phyloP scores from a whole-genome alignment of 192 early-diverging fungal species.

The Coemansia sp. region DNA sequence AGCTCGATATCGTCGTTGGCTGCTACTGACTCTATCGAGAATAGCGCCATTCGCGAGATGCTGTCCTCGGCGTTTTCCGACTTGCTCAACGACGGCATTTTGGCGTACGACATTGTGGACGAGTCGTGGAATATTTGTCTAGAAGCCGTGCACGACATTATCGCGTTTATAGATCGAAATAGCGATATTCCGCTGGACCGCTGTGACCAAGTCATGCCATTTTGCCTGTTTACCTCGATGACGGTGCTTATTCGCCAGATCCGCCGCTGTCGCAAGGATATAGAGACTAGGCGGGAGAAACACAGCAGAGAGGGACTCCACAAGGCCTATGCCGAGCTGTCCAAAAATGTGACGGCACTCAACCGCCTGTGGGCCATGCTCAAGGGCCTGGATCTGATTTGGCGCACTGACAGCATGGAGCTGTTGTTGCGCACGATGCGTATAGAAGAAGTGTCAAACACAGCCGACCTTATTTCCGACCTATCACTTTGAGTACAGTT shows the following conservation, averaged over 20 bases:
- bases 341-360: constrained; percentile 9
- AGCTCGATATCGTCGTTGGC: background rate
- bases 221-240: constrained; percentile 39
- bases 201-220: constrained; percentile 46
- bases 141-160: constrained; percentile 26
- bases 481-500: constrained; percentile 18
- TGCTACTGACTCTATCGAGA: constrained; percentile 11
- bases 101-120: constrained; percentile 40
- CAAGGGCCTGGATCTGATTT: constrained; percentile 30
- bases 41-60: constrained; percentile 40
- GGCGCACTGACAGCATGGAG: constrained; percentile 38
- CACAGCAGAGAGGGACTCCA: background rate
- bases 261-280: constrained; percentile 23
- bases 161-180: constrained; percentile 29
- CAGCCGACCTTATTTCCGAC: constrained; percentile 40
- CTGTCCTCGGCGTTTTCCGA: constrained; percentile 30
- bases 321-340: background rate
- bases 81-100: constrained; percentile 30
- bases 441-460: constrained; percentile 47
- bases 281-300: constrained; percentile 8
- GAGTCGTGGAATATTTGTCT: constrained; percentile 49
- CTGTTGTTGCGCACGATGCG: constrained; percentile 43
- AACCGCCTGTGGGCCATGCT: constrained; percentile 40
- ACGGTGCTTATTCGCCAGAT: constrained; percentile 42
- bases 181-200: constrained; percentile 38